These are phyloP conservation scores for Clausena lansium DNA, from an alignment of 345 rosid species.

Conservation along the genomic window DNA sequence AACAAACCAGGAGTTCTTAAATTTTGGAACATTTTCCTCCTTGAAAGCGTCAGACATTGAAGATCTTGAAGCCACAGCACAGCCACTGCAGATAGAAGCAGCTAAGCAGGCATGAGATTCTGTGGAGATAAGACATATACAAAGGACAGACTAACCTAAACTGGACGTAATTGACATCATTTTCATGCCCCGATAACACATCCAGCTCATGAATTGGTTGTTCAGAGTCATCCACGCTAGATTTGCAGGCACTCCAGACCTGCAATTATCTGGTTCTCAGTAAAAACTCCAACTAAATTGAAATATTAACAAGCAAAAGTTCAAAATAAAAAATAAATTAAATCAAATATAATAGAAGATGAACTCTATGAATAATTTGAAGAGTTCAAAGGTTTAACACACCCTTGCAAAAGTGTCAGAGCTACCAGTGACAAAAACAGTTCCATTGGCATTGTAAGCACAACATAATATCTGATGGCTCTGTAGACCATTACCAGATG, in stretches of 20 bases:
- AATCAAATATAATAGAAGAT: not conserved
- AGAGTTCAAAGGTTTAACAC: conserved; percentile 36
- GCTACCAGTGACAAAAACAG: conserved; percentile 98
- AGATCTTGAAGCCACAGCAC: conserved; percentile 79
- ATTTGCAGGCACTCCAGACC: conserved; percentile 95
- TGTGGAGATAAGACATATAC: not conserved
- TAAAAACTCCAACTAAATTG: conserved; percentile 22
- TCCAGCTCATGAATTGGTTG: conserved; percentile 93
- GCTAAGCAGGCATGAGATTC: conserved; percentile 16
- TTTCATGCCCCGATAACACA: conserved; percentile 87
- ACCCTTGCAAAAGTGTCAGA: conserved; percentile 97
- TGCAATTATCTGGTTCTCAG: conserved; percentile 37
- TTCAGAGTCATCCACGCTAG: conserved; percentile 55
- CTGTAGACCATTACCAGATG: conserved; percentile 55
- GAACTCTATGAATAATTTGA: conserved; percentile 5
- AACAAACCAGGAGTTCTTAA: conserved; percentile 85
- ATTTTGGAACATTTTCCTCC: conserved; percentile 88
- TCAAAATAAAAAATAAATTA: not conserved
- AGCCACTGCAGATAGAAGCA: conserved; percentile 67
- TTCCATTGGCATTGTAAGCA: conserved; percentile 95
- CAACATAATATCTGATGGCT: conserved; percentile 88
- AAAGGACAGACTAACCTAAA: conserved; percentile 59
- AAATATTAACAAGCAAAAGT: conserved; percentile 17
- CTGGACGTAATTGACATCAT: conserved; percentile 97
- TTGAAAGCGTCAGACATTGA: conserved; percentile 62